These are phyloP conservation scores for Clonostachys chloroleuca DNA, from an alignment of 2,329 filamentous ascomycete genomes.

Conservation along the genomic window DNA sequence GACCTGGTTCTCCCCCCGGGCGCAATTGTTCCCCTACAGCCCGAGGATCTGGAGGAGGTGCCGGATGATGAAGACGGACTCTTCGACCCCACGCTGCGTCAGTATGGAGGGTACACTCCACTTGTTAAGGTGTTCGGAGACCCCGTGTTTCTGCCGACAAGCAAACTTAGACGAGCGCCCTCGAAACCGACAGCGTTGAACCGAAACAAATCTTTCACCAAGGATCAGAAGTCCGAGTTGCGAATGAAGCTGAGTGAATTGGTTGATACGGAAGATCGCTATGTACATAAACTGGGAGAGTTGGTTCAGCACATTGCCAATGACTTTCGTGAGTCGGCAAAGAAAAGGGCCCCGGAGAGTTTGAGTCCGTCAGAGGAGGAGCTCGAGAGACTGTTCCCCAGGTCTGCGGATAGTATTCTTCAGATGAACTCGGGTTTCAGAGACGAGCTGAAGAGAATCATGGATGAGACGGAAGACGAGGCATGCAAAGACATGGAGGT, in stretches of 20 bases:
- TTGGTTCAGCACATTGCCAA: conserved; percentile 76
- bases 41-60: conserved; percentile 54
- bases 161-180: conserved; percentile 77
- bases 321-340: conserved; percentile 71
- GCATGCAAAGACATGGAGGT: conserved; percentile 73
- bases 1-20: conserved; percentile 82
- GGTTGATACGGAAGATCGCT: conserved; percentile 89
- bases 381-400: conserved; percentile 74
- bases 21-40: conserved; percentile 62
- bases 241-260: conserved; percentile 87
- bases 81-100: conserved; percentile 56
- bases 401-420: conserved; percentile 74
- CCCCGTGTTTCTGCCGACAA: conserved; percentile 81
- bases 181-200: conserved; percentile 81
- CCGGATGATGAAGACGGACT: conserved; percentile 62
- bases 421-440: conserved; percentile 79
- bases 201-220: conserved; percentile 71
- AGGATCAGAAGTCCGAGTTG: conserved; percentile 77
- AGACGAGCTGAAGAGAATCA: conserved; percentile 66
- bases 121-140: conserved; percentile 78
- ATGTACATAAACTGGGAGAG: conserved; percentile 83
- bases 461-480: conserved; percentile 80
- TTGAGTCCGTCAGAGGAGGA: conserved; percentile 69
- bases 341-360: conserved; percentile 52
- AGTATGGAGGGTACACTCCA: conserved; percentile 75